Conservation (phyloP, 352 stramenopile species). For the Phytophthora constricta region DNA sequence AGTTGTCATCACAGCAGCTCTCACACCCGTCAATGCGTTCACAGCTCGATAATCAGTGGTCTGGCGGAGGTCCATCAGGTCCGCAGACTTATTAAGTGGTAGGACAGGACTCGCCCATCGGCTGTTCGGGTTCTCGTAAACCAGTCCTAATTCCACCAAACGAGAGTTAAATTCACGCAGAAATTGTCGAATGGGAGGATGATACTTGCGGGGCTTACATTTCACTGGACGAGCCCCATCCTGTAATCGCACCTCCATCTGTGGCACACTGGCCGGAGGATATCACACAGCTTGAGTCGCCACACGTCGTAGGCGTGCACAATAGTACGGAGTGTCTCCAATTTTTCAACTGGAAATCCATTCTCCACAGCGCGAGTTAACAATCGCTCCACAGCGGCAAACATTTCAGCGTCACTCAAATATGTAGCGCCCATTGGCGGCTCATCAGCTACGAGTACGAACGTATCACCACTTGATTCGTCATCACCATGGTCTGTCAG, state of each 20-base stretch:
- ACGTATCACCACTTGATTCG: background rate
- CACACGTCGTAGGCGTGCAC: background rate
- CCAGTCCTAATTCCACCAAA: too few relatives aligned
- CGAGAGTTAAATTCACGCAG: too few relatives aligned
- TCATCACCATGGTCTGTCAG: background rate
- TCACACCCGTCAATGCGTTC: background rate
- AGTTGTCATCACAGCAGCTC: slow-evolving; percentile 12
- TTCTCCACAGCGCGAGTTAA: slow-evolving; percentile 1
- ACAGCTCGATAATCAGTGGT: slow-evolving; percentile 4
- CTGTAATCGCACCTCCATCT: background rate
- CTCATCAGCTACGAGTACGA: too few relatives aligned
- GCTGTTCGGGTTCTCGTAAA: too few relatives aligned
- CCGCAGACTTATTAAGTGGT: slow-evolving; percentile 8
- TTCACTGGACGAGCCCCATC: too few relatives aligned
- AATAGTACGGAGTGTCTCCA: slow-evolving; percentile 1
- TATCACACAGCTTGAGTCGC: slow-evolving; percentile 2
- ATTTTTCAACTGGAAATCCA: too few relatives aligned
- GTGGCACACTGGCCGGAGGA: slow-evolving; percentile 3
- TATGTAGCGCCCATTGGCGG: too few relatives aligned
- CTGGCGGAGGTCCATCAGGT: slow-evolving; percentile 3
- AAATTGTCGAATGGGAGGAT: background rate
- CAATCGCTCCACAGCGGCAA: background rate
- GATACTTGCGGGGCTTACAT: background rate
- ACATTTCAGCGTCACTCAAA: too few relatives aligned
- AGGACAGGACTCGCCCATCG: slow-evolving; percentile 8